Conservation (phyloP, 2,329 filamentous ascomycete genomes). For the Pseudocercospora vitis region DNA sequence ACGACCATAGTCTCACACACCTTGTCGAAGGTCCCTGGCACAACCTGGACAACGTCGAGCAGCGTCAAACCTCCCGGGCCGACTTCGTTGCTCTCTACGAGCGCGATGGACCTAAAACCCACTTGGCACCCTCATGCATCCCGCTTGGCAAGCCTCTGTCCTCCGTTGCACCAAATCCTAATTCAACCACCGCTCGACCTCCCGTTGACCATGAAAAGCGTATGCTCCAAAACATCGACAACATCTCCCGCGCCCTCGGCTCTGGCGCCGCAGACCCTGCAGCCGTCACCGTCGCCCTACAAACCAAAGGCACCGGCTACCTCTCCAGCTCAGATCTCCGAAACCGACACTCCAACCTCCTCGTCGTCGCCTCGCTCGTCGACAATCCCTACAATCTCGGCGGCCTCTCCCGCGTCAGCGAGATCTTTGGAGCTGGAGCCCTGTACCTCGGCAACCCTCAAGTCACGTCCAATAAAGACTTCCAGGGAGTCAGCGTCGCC, state of each 20-base stretch:
- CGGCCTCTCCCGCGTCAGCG: constrained; percentile 51
- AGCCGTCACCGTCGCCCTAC: constrained; percentile 40
- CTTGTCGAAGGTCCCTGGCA: constrained; percentile 50
- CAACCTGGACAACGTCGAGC: constrained; percentile 45
- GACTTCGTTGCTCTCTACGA: constrained; percentile 44
- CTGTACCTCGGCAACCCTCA: constrained; percentile 47
- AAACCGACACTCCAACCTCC: constrained; percentile 36
- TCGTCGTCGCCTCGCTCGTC: constrained; percentile 53
- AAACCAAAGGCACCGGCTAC: constrained; percentile 53
- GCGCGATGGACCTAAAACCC: constrained; percentile 24
- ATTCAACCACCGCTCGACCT: background rate
- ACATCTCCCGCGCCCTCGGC: constrained; percentile 22
- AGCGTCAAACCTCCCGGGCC: constrained; percentile 37
- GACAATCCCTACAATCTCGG: constrained; percentile 53
- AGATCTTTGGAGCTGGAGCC: constrained; percentile 52
- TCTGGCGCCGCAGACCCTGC: constrained; percentile 10
- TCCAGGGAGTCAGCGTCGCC: constrained; percentile 51
- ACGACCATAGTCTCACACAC: constrained; percentile 45
- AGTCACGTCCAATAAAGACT: constrained; percentile 48
- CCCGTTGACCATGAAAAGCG: constrained; percentile 14
- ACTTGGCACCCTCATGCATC: constrained; percentile 34
- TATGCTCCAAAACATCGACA: constrained; percentile 21
- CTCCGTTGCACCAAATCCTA: background rate
- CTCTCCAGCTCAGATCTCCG: constrained; percentile 38
- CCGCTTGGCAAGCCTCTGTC: constrained; percentile 33